Base-by-base conservation (phyloP, 73 alveolate species). In the Blepharisma japonicum region DNA sequence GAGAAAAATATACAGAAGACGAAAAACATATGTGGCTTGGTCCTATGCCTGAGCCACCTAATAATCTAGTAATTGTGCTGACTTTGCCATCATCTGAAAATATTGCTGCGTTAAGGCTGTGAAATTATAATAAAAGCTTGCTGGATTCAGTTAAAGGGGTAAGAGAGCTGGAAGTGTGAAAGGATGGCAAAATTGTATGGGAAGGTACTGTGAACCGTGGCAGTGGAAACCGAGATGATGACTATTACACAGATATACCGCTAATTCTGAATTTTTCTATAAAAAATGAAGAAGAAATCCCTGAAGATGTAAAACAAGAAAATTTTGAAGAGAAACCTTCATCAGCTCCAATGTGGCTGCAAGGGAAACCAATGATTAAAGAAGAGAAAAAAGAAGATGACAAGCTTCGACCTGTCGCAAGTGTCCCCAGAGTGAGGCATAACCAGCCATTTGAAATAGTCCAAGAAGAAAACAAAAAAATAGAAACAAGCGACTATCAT, bases 1-100 rank as follows among this genome's bases (percentile, higher is more conserved):
- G 96, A 0, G 67, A 71, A 14, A 53, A 54, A 23, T 72, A 85
- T 18, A 92, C 96, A 6, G 91, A 77, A 18, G 93, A 92, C 68
- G 93, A 92, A 45, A 68, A 82, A 21, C 81, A 87, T 45, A 92
- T 92, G 98, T 92, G 98, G 96, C 47, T 89, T 6, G 92, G 95
- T 3, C 78, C 86, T 46, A 66, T 92, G 84, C 98, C 98, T 14
- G 82, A 71, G 61, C 95, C 90, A 25, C 94, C 94, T 46, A 68
- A 78, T 49, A 48, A 86, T 8, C 88, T 92, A 14, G 98, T 89
- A 50, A 78, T 92, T 0, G 89, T 80, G 8, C 68, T 92, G 8
- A 72, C 72, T 23, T 55, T 85, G 21, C 80, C 81, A 32, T 74
- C 76, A 39, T 68, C 48, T 39, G 81, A 79, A n/a, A 61, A 80